Evolutionary conservation across 371 early-diverging fungal species (phyloP), one percentile per base, ranked within the genome.

Genomic region (Mortierella sp.): DNA sequence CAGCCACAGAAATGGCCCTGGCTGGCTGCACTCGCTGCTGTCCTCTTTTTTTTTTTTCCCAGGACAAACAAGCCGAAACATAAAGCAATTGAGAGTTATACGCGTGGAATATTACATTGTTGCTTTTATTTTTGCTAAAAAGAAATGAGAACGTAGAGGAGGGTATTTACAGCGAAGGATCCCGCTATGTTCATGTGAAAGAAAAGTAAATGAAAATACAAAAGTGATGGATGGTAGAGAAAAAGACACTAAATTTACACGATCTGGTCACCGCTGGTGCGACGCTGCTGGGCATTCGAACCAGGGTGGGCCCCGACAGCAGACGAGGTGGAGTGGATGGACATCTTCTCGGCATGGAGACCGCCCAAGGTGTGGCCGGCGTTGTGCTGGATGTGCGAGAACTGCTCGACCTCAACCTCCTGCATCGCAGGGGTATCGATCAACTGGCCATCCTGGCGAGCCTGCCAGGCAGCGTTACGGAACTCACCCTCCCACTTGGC

Each of bases 401-500:
- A 80, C 42, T 80, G 80, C 47, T 70, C 60, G 31, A 60, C 34
- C 26, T 80, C 78, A 24, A 84, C 68, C 76, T 81, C 84, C 45
- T 81, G 79, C 84, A 84, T 84, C 3, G 74, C 47, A 10, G 75
- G 31, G 21, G 78, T 70, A 26, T 84, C 81, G 26, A 74, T 28
- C 38, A 50, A 58, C 58, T 76, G 24, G 10, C 82, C 79, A 3
- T 21, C 8, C 73, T 76, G 74, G 34, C 82, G 81, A 8, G 79
- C 77, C 5, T 74, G 55, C 91, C 92, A 92, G 34, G 79, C 88
- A 11, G 82, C 88, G 75, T 92, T 91, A 50, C 92, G 92, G 91
- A 95, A 96, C 26, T 90, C 90, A 3, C 95, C 94, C 84, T 96
- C 96, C 89, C 94, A 92, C 52, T 92, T 91, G 42, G 96, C 89